Evolutionary conservation across 2,329 filamentous ascomycete genomes (phyloP), one percentile per base, ranked within the genome.

Genomic region (Sporothrix euskadiensis): DNA sequence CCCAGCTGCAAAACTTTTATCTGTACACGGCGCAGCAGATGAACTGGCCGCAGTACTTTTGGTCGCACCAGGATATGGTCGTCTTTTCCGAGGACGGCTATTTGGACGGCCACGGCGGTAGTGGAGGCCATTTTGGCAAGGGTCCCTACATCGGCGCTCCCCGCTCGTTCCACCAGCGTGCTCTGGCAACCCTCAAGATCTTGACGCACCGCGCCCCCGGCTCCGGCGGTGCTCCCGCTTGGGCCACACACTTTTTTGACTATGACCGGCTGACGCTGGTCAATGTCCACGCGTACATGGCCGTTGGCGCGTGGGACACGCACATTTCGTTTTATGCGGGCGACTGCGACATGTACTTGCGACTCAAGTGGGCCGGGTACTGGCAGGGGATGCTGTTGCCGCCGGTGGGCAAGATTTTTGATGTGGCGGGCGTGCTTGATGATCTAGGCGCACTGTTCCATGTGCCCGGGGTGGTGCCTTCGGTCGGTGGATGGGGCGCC

Each of bases 221-320:
- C 10, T 71, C 81, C 0, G 73, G 74, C 2, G 77, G 77, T 0
- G 35, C 81, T 44, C 78, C 81, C 9, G 79, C 80, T 70, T 89
- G 87, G 88, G 87, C 81, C 0, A 79, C 84, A 69, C 83, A 83
- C n/a, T 87, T 88, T 79, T 89, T 88, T 78, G 83, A 85, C 14
- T 89, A 89, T 79, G 88, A 90, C 77, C 85, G 86, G 75, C 81
- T 90, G 2, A 83, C 87, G 1, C 81, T 89, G 1, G 86, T 89
- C 57, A 89, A 90, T 76, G 85, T 85, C 12, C 81, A 79, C 8
- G 84, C 86, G 0, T 85, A 85, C 77, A 82, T 85, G 74, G 82
- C 84, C 61, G 82, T 88, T 8, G 83, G 87, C 26, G 86, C 83
- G 0, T 90, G 87, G 86, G 88, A 90, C 77, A 85, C 85, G 0